Percentiles rank a stretch among this genome's conserved stretches.
These are phyloP conservation scores for Colletotrichum sp. DNA, from an alignment of 2,329 filamentous ascomycete species.

Conservation along the genomic window DNA sequence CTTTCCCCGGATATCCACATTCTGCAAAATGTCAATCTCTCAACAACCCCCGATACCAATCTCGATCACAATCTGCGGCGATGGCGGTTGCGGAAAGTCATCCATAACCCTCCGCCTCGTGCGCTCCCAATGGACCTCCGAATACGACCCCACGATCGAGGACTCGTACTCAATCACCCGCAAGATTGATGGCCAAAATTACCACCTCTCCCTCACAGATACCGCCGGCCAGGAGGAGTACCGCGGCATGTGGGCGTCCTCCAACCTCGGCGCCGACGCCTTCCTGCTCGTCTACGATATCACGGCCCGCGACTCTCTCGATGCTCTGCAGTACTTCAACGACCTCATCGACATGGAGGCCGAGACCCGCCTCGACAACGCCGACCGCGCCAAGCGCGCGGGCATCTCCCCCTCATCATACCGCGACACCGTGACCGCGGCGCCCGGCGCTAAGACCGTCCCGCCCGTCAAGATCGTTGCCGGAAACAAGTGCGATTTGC, in stretches of 20 bases:
- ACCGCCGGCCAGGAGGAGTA: slow-evolving; percentile 92
- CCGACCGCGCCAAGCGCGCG: slow-evolving; percentile 53
- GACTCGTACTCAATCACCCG: slow-evolving; percentile 87
- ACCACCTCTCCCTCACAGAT: slow-evolving; percentile 81
- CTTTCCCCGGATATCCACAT: not conserved
- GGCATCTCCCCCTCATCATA: slow-evolving; percentile 37
- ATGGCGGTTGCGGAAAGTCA: slow-evolving; percentile 85
- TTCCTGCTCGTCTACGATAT: slow-evolving; percentile 91
- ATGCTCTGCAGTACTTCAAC: slow-evolving; percentile 79
- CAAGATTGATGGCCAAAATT: slow-evolving; percentile 78
- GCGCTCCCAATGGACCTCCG: slow-evolving; percentile 82
- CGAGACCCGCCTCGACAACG: slow-evolving; percentile 71
- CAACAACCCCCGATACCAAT: slow-evolving; percentile 58
- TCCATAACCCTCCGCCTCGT: slow-evolving; percentile 85
- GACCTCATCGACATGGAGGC: slow-evolving; percentile 84
- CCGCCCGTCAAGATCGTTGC: slow-evolving; percentile 83
- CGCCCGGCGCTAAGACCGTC: slow-evolving; percentile 54
- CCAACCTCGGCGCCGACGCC: slow-evolving; percentile 79
- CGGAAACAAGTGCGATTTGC: slow-evolving; percentile 86
- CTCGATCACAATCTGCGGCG: slow-evolving; percentile 84
- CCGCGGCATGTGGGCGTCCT: slow-evolving; percentile 82
- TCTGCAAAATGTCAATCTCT: slow-evolving; percentile 9
- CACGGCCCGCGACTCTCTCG: slow-evolving; percentile 70
- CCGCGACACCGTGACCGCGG: slow-evolving; percentile 31
- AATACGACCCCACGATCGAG: slow-evolving; percentile 82